These are phyloP conservation scores for Sporothrix phasma DNA, from an alignment of 2,329 filamentous ascomycete genomes.

Conservation along the genomic window DNA sequence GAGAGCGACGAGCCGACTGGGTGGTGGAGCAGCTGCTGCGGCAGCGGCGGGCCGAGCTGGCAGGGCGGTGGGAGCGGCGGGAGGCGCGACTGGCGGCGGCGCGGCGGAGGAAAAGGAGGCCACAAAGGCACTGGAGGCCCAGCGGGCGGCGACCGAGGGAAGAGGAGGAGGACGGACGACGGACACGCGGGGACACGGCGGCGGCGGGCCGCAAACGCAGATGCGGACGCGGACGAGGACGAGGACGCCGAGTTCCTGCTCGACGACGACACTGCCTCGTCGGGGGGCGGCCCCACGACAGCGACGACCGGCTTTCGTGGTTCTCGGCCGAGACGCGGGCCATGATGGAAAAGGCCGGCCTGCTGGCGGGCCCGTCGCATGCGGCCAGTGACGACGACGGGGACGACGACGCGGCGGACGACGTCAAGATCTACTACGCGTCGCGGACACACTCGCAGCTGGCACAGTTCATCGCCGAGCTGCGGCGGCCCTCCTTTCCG, in stretches of 20 bases:
- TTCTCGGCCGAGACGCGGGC: constrained; percentile 67
- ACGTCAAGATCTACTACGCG: constrained; percentile 77
- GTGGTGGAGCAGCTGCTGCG: constrained; percentile 66
- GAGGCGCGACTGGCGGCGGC: constrained; percentile 53
- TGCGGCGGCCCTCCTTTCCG: constrained; percentile 68
- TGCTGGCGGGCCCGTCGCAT: constrained; percentile 29
- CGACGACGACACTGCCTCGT: constrained; percentile 14
- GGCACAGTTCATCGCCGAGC: constrained; percentile 75
- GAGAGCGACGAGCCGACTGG: constrained; percentile 62
- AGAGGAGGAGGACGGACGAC: constrained; percentile 31
- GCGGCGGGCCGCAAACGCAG: background rate
- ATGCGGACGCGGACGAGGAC: constrained; percentile 21
- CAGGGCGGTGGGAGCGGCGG: constrained; percentile 58
- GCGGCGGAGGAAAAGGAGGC: background rate
- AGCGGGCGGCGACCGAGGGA: constrained; percentile 43
- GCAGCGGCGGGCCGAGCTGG: constrained; percentile 56
- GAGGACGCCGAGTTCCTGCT: constrained; percentile 69
- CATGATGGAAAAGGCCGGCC: constrained; percentile 56
- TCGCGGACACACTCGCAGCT: constrained; percentile 89
- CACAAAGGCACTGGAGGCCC: background rate
- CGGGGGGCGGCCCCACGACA: constrained; percentile 17
- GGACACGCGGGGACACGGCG: constrained; percentile 5
- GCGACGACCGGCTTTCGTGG: constrained; percentile 37
- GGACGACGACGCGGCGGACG: constrained; percentile 51
- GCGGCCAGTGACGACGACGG: constrained; percentile 35